Conservation (phyloP, 306 rosid genomes). For the Mucuna pruriens region DNA sequence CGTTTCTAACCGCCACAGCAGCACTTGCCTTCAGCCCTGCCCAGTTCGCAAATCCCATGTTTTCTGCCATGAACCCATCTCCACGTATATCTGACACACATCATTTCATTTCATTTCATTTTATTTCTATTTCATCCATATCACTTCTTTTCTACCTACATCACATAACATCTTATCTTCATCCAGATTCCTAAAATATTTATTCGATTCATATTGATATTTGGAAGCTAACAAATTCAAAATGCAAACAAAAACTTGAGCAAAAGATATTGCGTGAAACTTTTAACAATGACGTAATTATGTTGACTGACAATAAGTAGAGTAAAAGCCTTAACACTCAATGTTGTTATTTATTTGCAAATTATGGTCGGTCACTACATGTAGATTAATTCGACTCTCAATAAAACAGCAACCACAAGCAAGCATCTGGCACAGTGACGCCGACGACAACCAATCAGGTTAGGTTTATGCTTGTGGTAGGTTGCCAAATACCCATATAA, state of each 20-base stretch:
- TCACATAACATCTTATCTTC: no score
- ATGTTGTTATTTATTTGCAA: not conserved
- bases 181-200: no score
- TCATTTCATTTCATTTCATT: no score
- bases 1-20: slow-evolving; percentile 46
- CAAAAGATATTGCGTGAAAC: not conserved
- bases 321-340: not conserved
- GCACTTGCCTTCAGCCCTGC: slow-evolving; percentile 39
- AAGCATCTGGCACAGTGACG: not conserved
- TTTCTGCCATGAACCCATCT: slow-evolving; percentile 40
- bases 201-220: no score
- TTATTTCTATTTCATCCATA: no score
- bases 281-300: not conserved
- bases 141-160: no score
- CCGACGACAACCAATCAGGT: slow-evolving; percentile 16
- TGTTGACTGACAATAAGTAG: not conserved
- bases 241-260: not conserved
- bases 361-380: not conserved
- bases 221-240: no score
- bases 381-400: not conserved
- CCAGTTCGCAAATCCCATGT: slow-evolving; percentile 40
- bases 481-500: slow-evolving; percentile 7
- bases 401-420: not conserved
- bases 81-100: slow-evolving; percentile 46
- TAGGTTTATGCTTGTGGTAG: not conserved